phyloP scores from a whole-genome alignment of 2,329 filamentous ascomycete species.

The Alternaria sp. region DNA sequence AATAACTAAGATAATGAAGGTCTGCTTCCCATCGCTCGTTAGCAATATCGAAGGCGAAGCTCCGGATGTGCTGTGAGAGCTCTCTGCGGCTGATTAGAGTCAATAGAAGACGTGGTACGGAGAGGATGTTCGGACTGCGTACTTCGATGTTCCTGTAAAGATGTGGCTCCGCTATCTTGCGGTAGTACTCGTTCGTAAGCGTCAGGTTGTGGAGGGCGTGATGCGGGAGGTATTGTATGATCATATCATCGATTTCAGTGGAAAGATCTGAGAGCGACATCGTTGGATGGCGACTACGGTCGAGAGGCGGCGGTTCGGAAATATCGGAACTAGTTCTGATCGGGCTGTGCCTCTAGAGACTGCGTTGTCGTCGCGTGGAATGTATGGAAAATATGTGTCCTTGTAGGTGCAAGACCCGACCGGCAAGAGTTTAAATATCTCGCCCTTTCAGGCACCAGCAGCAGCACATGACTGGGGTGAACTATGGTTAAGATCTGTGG shows the following conservation, averaged over 20 bases:
- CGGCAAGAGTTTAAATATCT: background rate
- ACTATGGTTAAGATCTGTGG: background rate
- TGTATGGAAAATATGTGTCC: background rate
- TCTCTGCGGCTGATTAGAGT: background rate
- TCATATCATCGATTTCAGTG: background rate
- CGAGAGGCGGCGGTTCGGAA: background rate
- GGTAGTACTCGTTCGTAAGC: background rate
- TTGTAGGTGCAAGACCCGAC: background rate
- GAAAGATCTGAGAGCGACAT: background rate
- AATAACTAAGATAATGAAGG: no score
- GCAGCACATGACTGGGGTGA: background rate
- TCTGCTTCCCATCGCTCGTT: no score
- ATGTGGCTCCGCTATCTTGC: background rate
- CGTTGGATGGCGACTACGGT: fast-evolving
- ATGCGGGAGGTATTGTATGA: background rate
- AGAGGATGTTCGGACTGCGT: background rate
- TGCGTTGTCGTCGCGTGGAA: background rate
- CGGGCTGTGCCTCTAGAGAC: background rate
- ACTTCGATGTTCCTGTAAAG: background rate
- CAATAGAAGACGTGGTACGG: background rate
- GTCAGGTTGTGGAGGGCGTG: background rate
- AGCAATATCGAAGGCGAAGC: background rate
- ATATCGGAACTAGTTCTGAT: background rate
- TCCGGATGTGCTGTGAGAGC: background rate
- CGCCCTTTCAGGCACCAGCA: background rate